phyloP scores from a whole-genome alignment of 2,329 filamentous ascomycete genomes.

The Chrysoporthe cubensis region DNA sequence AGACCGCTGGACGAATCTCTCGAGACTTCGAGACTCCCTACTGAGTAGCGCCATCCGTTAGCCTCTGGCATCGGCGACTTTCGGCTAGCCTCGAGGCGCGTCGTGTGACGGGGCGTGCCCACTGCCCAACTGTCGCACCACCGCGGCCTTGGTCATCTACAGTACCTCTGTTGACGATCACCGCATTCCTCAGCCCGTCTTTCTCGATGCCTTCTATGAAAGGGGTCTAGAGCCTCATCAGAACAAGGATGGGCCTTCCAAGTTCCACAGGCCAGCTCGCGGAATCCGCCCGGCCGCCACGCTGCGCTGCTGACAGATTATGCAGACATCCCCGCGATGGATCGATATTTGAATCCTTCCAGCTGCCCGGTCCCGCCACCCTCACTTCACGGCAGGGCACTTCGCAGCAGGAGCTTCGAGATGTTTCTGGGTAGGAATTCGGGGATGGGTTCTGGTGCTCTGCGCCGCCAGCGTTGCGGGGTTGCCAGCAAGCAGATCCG shows the following conservation, averaged over 20 bases:
- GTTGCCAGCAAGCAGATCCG: background rate
- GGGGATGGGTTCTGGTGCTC: background rate
- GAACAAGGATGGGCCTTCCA: background rate
- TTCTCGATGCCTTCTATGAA: background rate
- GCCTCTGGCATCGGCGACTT: background rate
- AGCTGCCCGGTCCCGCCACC: background rate
- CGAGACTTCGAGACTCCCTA: too few species aligned
- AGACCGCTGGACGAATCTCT: background rate
- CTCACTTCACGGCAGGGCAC: background rate
- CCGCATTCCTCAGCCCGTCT: conserved; percentile 4
- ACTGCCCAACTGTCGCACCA: background rate
- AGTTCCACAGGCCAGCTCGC: conserved; percentile 1
- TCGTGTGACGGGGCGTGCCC: background rate
- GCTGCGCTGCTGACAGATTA: conserved; percentile 13
- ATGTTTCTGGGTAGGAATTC: background rate
- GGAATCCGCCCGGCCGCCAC: conserved; percentile 8
- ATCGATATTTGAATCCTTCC: conserved; percentile 17
- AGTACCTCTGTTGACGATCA: background rate
- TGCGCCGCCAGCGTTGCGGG: background rate
- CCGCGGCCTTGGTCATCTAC: background rate
- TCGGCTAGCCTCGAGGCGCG: background rate
- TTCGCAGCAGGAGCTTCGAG: background rate
- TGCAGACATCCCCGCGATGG: conserved; percentile 16
- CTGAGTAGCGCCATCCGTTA: too few species aligned
- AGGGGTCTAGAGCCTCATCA: background rate